Evolutionary conservation across 345 rosid genomes (phyloP), one percentile per base, ranked within the genome.

Genomic region (Firmiana major): DNA sequence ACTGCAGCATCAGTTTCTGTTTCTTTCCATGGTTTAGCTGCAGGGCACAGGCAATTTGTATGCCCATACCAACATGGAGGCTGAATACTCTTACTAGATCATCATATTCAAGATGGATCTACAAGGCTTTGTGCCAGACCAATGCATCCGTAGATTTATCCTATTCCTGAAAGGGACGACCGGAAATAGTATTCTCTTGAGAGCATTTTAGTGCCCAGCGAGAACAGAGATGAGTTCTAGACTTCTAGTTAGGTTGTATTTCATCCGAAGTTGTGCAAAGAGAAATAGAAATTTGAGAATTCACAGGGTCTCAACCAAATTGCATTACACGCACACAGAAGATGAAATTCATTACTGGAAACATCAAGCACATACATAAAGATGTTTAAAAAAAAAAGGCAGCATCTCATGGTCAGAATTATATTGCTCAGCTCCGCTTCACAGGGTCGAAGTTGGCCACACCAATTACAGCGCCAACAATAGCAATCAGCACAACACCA

Each of bases 371-470:
- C 75, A 66, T 71, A 78, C 79, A 84, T 62, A 74, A 43, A 71
- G 28, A 62, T 70, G 40, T 21, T 46, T 16, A 13, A 10, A 2
- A 26, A 28, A 75, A 31, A 5, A 26, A 19, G 12, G 13, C 0
- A 53, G 55, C 54, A 40, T 49, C 21, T 49, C 28, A 49, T 2
- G 1, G 34, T 31, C 3, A 31, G 73, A 51, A 40, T 34, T 17
- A 26, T 7, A 40, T 6, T 3, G 73, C 79, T 84, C 78, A 94
- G 82, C 79, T 82, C 58, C 93, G 86, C 90, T 91, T 94, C 76
- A 94, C 94, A 55, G 87, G 87, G 78, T 85, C 87, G 38, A 85
- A 85, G 81, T 91, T 94, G 86, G 97, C 48, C 21, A 94, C 98
- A 4, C 94, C 94, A 15, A 92, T 53, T 53, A 94, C 88, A 2